A percentile compares a stretch with the other conserved stretches of the same genome.
phyloP scores from a whole-genome alignment of 2,329 filamentous ascomycete genomes.

The Aspergillus tubingensis region DNA sequence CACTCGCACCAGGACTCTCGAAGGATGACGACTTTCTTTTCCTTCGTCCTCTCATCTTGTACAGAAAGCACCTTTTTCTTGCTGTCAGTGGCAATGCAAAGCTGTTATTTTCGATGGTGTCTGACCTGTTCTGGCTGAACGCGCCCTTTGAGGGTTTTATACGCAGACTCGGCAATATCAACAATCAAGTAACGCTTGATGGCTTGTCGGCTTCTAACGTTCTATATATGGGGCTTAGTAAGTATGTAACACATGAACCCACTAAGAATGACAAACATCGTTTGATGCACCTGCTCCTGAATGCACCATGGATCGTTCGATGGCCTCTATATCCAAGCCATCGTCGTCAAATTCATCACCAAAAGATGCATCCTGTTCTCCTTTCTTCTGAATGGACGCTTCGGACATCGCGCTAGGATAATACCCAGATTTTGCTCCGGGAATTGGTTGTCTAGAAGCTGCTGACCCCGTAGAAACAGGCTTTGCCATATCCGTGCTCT shows the following conservation, averaged over 20 bases:
- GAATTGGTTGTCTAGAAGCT: conserved; percentile 18
- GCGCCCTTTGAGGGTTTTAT: conserved; percentile 63
- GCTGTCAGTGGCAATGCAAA: conserved; percentile 22
- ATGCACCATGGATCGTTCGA: conserved; percentile 60
- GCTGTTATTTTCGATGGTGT: conserved; percentile 3
- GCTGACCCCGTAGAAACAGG: conserved; percentile 16
- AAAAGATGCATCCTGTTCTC: conserved; percentile 42
- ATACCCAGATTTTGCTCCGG: conserved; percentile 2
- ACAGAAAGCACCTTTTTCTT: conserved; percentile 71
- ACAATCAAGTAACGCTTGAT: conserved; percentile 87
- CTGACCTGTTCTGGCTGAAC: conserved; percentile 70
- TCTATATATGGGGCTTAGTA: conserved; percentile 71
- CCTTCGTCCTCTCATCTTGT: conserved; percentile 71
- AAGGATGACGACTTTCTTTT: conserved; percentile 69
- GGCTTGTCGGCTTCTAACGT: conserved; percentile 63
- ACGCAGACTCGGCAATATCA: conserved; percentile 69
- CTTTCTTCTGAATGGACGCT: conserved; percentile 13
- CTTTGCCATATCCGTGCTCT: conserved; percentile 18
- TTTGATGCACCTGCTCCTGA: conserved; percentile 72
- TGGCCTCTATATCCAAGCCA: conserved; percentile 62
- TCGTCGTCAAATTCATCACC: conserved; percentile 74
- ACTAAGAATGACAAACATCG: conserved; percentile 58
- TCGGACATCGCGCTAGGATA: not conserved
- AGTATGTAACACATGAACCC: conserved; percentile 34
- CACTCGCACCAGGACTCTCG: conserved; percentile 87